phyloP scores from a whole-genome alignment of 306 rosid species.

The Lathyrus oleraceus region DNA sequence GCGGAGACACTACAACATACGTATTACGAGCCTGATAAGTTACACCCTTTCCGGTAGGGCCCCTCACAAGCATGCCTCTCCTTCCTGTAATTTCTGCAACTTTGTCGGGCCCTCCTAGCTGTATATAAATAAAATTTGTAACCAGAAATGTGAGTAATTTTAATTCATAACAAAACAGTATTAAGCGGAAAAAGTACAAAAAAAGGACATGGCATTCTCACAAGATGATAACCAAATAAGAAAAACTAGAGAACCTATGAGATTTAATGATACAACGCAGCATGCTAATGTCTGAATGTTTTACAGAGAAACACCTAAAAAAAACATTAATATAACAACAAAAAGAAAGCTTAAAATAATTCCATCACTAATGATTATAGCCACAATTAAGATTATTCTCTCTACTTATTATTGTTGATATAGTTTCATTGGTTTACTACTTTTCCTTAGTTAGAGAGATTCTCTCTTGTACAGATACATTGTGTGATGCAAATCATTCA shows the following conservation, averaged over 20 bases:
- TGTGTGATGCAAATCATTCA: neutral
- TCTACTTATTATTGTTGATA: neutral
- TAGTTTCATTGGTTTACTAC: neutral
- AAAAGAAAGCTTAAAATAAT: slow-evolving; percentile 3
- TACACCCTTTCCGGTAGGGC: slow-evolving; percentile 90
- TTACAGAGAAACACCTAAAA: neutral
- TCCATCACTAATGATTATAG: neutral
- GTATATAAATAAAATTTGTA: slow-evolving; percentile 34
- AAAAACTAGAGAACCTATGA: slow-evolving; percentile 20
- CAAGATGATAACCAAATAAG: slow-evolving; percentile 5
- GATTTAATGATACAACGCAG: neutral
- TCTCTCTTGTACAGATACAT: neutral
- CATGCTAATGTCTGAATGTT: neutral
- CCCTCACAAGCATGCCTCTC: slow-evolving; percentile 99
- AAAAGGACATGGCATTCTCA: slow-evolving; percentile 3
- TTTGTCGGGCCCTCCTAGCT: slow-evolving; percentile 98
- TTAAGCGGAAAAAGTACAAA: neutral
- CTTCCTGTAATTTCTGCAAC: slow-evolving; percentile 98
- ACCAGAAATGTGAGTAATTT: slow-evolving; percentile 21
- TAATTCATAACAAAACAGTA: neutral
- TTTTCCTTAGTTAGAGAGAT: neutral
- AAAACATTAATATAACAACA: neutral
- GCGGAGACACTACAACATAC: slow-evolving; percentile 56
- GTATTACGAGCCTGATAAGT: slow-evolving; percentile 95
- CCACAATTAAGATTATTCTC: neutral